Base-by-base conservation (phyloP, 2,329 filamentous ascomycete genomes). In the Exophiala mesophila region DNA sequence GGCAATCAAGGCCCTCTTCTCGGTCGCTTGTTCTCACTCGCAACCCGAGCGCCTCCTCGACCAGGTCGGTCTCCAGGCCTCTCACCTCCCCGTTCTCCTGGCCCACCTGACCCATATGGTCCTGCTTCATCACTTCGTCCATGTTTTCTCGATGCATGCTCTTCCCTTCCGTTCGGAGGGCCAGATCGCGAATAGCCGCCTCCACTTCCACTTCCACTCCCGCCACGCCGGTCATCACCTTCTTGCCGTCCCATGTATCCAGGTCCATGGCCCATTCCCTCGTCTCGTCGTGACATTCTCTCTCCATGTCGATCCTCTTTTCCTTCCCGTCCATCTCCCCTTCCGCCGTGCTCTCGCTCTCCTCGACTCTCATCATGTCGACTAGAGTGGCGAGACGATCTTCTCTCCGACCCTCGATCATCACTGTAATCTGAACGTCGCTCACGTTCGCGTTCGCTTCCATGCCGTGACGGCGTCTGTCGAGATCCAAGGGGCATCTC, bases 1-100 rank as follows among this genome's bases (percentile, higher is more conserved):
- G n/a, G 15, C n/a, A 28, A 38, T 62, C 50, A 66, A 18, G 53
- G 54, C 36, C 66, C 66, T 38, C 66, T 61, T 43, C 66, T 63
- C 33, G 62, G 57, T 31, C 66, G 62, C 50, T 69, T 69, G 47
- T 54, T 66, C 10, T 69, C 66, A 41, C 59, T 59, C 10, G 63
- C 61, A 50, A 60, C 60, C n/a, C 66, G 55, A 42, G 57, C 59
- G n/a, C 63, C 65, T 28, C 62, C 59, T 23, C 65, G 57, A 26
- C 56, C 44, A 20, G 52, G 55, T 29, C 29, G 7, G 32, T 18
- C 18, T 6, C 32, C 32, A 7, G 23, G 23, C 12, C 23, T 26
- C 23, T 26, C 23, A 9, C 17, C 17, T 18, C 32, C 32, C 5
- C 32, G 32, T 34, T 34, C 32, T 9, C 9, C 13, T 18, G 54